Percentiles rank a stretch among this genome's conserved stretches.
These are phyloP conservation scores for Rhizophagus prolifer DNA, from an alignment of 192 early-diverging fungal species.

Conservation along the genomic window DNA sequence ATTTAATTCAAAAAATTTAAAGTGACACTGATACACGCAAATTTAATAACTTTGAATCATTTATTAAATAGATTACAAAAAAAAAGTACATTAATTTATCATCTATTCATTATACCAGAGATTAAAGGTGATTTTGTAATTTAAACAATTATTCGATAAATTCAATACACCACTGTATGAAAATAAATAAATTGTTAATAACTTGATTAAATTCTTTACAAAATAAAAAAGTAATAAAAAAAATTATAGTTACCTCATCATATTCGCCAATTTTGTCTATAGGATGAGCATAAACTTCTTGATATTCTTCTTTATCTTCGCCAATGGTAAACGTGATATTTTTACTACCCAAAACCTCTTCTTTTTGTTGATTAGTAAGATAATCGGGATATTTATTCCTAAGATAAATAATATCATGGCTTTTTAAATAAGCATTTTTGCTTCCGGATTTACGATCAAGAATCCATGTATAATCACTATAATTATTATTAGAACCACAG, in stretches of 20 bases:
- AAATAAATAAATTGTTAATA: background rate
- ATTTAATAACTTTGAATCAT: too few species aligned
- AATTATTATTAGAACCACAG: background rate
- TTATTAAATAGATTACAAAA: too few species aligned
- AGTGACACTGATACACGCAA: too few species aligned
- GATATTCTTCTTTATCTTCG: background rate
- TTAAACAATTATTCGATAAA: background rate
- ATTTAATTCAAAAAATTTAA: too few species aligned
- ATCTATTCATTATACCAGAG: too few species aligned
- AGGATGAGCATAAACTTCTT: background rate
- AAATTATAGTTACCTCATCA: background rate
- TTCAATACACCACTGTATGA: background rate
- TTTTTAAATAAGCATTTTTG: background rate
- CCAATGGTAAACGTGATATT: background rate
- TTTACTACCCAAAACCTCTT: background rate
- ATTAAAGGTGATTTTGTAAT: too few species aligned
- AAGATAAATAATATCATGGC: background rate
- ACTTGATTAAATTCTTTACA: background rate
- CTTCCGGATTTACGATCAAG: background rate
- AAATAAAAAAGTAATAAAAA: background rate
- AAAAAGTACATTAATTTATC: too few species aligned
- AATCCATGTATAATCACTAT: background rate
- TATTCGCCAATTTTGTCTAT: background rate
- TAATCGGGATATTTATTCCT: background rate
- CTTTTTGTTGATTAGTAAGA: background rate